A percentile compares a stretch with the other conserved stretches of the same genome.
Conservation (phyloP, 768 basidiomycete genomes). For the Lactarius sanguifluus region DNA sequence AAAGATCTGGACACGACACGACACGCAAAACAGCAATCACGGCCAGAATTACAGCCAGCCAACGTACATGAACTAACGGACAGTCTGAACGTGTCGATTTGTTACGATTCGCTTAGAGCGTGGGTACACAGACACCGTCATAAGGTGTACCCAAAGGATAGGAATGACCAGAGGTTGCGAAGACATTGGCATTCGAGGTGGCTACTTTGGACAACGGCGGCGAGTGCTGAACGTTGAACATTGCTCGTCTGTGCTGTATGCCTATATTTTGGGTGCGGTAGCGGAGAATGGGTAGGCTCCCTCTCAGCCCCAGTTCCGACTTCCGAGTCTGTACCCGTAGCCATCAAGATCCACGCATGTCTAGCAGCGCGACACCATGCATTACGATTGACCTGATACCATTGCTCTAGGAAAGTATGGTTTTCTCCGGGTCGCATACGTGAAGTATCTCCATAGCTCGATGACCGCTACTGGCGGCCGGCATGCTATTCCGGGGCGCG, state of each 20-base stretch:
- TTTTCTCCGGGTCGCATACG: neutral
- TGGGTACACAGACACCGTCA: neutral
- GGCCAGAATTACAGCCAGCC: too few species aligned
- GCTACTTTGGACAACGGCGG: neutral
- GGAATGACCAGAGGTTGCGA: too few species aligned
- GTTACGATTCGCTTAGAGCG: neutral
- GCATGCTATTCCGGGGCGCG: neutral
- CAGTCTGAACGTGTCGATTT: neutral
- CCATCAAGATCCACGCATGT: neutral
- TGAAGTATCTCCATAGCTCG: neutral
- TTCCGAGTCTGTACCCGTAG: neutral
- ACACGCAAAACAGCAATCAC: too few species aligned
- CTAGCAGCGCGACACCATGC: neutral
- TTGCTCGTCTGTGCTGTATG: neutral
- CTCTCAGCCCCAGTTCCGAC: too few species aligned
- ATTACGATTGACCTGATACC: neutral
- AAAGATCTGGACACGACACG: too few species aligned
- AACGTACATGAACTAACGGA: neutral
- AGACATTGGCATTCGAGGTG: too few species aligned
- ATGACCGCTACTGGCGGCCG: neutral
- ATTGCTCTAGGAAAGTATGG: neutral
- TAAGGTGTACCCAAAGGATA: neutral
- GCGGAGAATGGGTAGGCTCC: neutral
- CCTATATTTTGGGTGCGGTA: neutral
- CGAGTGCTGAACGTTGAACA: neutral